A percentile compares a stretch with the other conserved stretches of the same genome.
phyloP scores from a whole-genome alignment of 169 alveolate species.

The Perkinsus olseni region DNA sequence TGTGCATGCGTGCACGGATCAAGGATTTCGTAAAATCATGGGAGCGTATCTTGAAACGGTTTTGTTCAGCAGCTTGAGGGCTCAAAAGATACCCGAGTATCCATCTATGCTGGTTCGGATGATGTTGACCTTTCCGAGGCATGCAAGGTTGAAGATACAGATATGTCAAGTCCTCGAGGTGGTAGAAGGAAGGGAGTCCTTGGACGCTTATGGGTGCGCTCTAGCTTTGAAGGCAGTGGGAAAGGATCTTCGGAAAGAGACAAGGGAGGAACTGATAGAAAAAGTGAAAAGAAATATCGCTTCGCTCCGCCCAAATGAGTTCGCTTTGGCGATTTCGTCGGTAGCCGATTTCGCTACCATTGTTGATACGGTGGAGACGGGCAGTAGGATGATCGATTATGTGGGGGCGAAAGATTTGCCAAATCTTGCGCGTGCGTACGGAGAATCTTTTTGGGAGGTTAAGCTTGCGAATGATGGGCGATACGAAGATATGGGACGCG shows the following conservation, averaged over 20 bases:
- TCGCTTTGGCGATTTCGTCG: neutral
- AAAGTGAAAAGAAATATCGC: neutral
- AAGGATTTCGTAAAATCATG: neutral
- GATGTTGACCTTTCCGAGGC: neutral
- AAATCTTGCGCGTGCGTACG: neutral
- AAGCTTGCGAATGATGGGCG: neutral
- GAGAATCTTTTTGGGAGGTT: neutral
- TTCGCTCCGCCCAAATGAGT: neutral
- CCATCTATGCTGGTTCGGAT: neutral
- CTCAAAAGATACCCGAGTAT: neutral
- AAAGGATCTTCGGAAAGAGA: neutral
- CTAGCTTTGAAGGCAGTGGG: neutral
- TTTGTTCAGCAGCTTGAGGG: neutral
- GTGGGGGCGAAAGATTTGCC: neutral
- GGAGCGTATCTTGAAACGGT: neutral
- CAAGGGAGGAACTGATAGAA: neutral
- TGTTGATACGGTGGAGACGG: neutral
- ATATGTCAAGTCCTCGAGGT: neutral
- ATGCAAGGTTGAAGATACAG: neutral
- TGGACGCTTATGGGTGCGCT: neutral
- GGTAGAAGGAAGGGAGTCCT: neutral
- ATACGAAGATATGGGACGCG: neutral
- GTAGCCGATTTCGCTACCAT: neutral
- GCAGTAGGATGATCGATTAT: neutral
- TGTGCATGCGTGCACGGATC: neutral